Base-by-base conservation (phyloP, 2,329 filamentous ascomycete genomes). In the Remersonia thermophila region DNA sequence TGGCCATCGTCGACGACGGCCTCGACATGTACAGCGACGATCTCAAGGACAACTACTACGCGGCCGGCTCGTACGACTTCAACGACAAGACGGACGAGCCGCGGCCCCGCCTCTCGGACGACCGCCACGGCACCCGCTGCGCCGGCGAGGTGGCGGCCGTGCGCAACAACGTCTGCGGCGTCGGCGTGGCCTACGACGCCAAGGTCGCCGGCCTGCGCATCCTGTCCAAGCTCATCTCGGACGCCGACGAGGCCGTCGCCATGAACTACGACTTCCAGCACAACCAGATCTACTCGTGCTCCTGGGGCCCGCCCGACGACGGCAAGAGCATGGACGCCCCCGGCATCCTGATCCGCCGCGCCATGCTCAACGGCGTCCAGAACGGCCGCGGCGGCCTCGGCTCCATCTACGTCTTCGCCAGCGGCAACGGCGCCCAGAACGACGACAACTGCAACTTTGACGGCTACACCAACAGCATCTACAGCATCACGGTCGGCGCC, bases 401-500 rank as follows among this genome's bases (percentile, higher is more conserved):
- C 7, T 93, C 85, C 18, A 83, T 98, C 47, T 98, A 86, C 52
- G 91, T 98, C 37, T 98, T 98, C 58, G 91, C 91, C 30, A 87
- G 89, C 47, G 91, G 91, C 40, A 98, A 98, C 53, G 91, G 91
- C 39, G 93, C 89, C 8, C 66, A 69, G 3, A 75, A 67, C 45
- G 87, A 83, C 32, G 91, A 98, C 57, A 96, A 98, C 60, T 98
- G 91, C 70, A 98, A 98, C 57, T 98, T 98, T 56, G 91, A 98
- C 55, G 91, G 91, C 27, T 98, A 98, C 61, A 98, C 91, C 41
- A 98, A 98, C 65, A 95, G 87, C 55, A 98, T 98, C 50, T 98
- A 96, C 68, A 95, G 86, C 56, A 91, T 98, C 50, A 94, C 87
- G 0, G 86, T 98, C 13, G 91, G 91, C 27, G 89, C 89, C 25